phyloP scores from a whole-genome alignment of 208 protist species.

The Leishmania mexicana region DNA sequence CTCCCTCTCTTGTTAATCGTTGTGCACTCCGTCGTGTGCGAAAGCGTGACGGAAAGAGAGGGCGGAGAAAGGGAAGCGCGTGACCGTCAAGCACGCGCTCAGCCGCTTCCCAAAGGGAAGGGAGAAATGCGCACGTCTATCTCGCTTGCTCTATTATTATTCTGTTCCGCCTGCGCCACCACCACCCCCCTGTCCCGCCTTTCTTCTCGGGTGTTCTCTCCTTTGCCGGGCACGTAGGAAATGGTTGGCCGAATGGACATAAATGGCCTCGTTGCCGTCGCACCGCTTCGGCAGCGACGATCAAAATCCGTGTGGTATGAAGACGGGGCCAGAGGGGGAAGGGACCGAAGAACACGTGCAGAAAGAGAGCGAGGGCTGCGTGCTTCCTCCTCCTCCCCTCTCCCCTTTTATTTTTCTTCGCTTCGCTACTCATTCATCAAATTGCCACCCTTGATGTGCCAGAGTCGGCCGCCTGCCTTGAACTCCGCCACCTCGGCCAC shows the following conservation, averaged over 20 bases:
- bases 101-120: not conserved
- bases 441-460: slow-evolving; percentile 80
- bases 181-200: not conserved
- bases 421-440: slow-evolving; percentile 28
- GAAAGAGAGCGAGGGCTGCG: not conserved
- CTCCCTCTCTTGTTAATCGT: not conserved
- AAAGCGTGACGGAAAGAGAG: not conserved
- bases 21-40: too few species aligned
- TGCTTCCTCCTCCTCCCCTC: not conserved
- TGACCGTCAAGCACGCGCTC: not conserved
- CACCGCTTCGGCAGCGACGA: not conserved
- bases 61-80: too few species aligned
- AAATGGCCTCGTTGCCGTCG: not conserved
- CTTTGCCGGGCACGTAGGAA: not conserved
- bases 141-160: too few species aligned
- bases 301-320: not conserved
- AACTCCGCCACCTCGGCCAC: slow-evolving; percentile 77
- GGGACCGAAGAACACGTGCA: not conserved
- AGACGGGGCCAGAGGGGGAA: not conserved
- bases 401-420: too few species aligned
- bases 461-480: slow-evolving; percentile 63
- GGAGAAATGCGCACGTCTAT: too few species aligned
- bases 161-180: not conserved
- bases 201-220: not conserved
- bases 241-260: not conserved